Base-by-base conservation (phyloP, 495 filamentous ascomycete genomes). In the Penicillium silybi region DNA sequence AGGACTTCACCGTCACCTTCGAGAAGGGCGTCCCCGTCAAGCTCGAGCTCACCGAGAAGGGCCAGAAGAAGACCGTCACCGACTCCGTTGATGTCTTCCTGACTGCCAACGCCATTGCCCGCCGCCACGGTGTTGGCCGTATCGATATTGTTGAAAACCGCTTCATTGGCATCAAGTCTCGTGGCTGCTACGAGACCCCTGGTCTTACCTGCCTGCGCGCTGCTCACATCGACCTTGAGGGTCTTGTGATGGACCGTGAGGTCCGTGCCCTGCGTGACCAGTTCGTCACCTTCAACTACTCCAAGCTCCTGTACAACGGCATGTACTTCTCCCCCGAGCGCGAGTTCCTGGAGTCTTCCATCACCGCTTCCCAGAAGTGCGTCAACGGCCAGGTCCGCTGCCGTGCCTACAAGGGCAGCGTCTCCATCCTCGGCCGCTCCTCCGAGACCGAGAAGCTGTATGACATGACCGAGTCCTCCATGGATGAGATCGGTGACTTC, bases 81-180 rank as follows among this genome's bases (percentile, higher is more conserved):
- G 90, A 88, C 59, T 71, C 83, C 16, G 73, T 96, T 22, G 87
- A 90, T 56, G 71, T 96, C 32, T 96, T 97, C 79, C 75, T 85
- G 58, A 76, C 82, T 29, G 76, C 84, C 54, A 97, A 96, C 76
- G 71, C 80, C 46, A 91, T 96, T 62, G 92, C 81, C 48, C 79
- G 82, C 55, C 79, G 73, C 44, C 67, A 92, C 68, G 92, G 92
- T 64, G 78, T 96, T 53, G 92, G 92, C 57, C 76, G 92, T 63
- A 86, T 96, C 57, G 91, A 96, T 64, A 96, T 96, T 60, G 92
- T 80, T 44, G 91, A 96, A 80, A 90, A 87, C 73, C 81, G 88
- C 41, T 92, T 89, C 75, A 89, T 92, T 61, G 88, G 83, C 59
- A 74, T 93, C 64, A 95, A 95, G 81, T 85, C 80, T 66, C 83